These are phyloP conservation scores for Penicillium sp. DNA, from an alignment of 2,329 filamentous ascomycete species.

Conservation along the genomic window DNA sequence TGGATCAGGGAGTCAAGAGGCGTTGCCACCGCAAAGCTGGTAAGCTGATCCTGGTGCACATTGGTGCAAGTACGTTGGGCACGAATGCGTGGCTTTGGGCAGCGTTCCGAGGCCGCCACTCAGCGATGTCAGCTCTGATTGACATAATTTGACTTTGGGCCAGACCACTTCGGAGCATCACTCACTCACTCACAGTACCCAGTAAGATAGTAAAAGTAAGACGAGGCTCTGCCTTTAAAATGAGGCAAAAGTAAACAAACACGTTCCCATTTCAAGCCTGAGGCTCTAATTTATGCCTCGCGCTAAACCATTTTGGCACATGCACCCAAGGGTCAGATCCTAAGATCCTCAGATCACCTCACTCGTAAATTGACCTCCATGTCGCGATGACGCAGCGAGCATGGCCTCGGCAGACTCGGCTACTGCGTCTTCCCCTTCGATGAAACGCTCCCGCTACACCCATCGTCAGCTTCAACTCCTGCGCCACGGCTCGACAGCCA, in stretches of 20 bases:
- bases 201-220: neutral
- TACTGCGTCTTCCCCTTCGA: constrained; percentile 21
- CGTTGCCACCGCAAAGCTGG: constrained; percentile 18
- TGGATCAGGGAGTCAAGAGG: constrained; percentile 8
- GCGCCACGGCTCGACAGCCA: constrained; percentile 62
- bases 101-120: constrained; percentile 14
- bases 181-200: neutral
- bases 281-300: constrained; percentile 14
- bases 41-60: neutral
- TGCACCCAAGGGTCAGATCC: constrained; percentile 16
- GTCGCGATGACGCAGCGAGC: constrained; percentile 16
- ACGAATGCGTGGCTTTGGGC: constrained; percentile 39
- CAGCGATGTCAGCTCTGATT: constrained; percentile 18
- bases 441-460: constrained; percentile 66
- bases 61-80: constrained; percentile 28
- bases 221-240: neutral
- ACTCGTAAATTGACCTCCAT: neutral
- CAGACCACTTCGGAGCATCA: neutral
- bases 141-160: constrained; percentile 8
- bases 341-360: constrained; percentile 2
- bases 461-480: constrained; percentile 77
- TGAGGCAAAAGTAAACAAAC: constrained; percentile 4
- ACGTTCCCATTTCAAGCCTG: neutral
- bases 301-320: constrained; percentile 13
- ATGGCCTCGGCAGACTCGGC: constrained; percentile 51